Conservation (phyloP, 495 filamentous ascomycete genomes). For the Copromyces sp. region DNA sequence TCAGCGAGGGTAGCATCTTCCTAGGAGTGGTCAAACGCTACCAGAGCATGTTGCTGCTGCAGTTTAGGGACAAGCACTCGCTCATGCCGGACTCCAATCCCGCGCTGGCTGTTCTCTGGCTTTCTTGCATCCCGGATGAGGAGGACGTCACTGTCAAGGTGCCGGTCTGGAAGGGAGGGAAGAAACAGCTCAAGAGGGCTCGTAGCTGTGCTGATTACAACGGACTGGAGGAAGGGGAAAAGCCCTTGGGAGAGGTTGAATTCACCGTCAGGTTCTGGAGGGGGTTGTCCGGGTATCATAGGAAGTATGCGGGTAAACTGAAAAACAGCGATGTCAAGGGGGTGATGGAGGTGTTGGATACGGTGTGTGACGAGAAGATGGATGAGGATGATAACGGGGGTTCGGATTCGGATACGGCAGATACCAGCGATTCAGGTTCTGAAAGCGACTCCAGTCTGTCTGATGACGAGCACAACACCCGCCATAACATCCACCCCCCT, state of each 20-base stretch:
- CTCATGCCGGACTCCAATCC: conserved; percentile 42
- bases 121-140: conserved; percentile 54
- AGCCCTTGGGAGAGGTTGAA: conserved; percentile 46
- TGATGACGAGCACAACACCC: conserved; percentile 2
- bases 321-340: conserved; percentile 41
- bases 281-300: conserved; percentile 48
- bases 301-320: conserved; percentile 33
- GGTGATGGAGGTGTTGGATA: conserved; percentile 54
- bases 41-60: conserved; percentile 44
- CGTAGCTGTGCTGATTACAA: conserved; percentile 27
- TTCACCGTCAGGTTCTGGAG: conserved; percentile 45
- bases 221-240: conserved; percentile 30
- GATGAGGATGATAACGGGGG: conserved; percentile 26
- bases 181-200: conserved; percentile 35
- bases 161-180: conserved; percentile 45
- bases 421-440: conserved; percentile 5
- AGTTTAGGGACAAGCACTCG: conserved; percentile 42
- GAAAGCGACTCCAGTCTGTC: conserved; percentile 3
- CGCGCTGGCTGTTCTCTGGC: conserved; percentile 56
- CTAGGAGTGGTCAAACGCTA: conserved; percentile 55
- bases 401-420: neutral
- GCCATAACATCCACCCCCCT: conserved; percentile 15
- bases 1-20: conserved; percentile 33
- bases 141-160: conserved; percentile 44
- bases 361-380: conserved; percentile 44